A percentile compares a stretch with the other conserved stretches of the same genome.
Conservation (phyloP, 202 grass and related monocot genomes). For the Setaria viridis region DNA sequence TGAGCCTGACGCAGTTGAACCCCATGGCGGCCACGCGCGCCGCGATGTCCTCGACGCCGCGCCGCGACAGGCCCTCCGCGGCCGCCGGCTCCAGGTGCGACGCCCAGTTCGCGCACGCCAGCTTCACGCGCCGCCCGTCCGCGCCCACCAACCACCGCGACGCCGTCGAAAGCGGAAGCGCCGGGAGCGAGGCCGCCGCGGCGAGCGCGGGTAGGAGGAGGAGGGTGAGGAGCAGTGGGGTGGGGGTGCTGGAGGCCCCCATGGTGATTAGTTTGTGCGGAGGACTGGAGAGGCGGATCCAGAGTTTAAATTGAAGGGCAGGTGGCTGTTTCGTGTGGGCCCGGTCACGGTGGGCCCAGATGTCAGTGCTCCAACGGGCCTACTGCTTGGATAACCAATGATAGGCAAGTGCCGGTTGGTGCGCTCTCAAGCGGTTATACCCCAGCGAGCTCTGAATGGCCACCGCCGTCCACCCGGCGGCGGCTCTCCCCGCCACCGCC, state of each 20-base stretch:
- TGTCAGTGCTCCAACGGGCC: background rate
- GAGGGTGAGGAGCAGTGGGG: conserved; percentile 35
- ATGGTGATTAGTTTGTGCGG: conserved; percentile 21
- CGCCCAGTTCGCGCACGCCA: conserved; percentile 91
- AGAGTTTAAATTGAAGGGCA: conserved; percentile 29
- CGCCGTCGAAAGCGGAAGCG: conserved; percentile 69
- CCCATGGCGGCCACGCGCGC: conserved; percentile 71
- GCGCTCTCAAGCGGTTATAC: conserved; percentile 36
- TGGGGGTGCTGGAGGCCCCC: conserved; percentile 37
- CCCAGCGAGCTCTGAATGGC: conserved; percentile 29
- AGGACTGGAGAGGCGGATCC: background rate
- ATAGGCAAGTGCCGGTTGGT: background rate
- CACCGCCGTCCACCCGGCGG: conserved; percentile 32
- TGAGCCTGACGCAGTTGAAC: conserved; percentile 89
- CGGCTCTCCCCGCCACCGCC: background rate
- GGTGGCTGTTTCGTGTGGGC: background rate
- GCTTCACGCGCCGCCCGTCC: conserved; percentile 83
- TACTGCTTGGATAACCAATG: conserved; percentile 20
- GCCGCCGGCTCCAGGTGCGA: conserved; percentile 89
- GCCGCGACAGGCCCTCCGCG: conserved; percentile 89
- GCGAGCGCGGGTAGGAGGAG: conserved; percentile 19
- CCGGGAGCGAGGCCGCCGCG: conserved; percentile 33
- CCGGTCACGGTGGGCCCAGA: fast-evolving
- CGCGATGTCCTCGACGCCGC: conserved; percentile 61
- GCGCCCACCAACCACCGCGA: conserved; percentile 83